phyloP scores from a whole-genome alignment of 2,329 filamentous ascomycete genomes.

The Acrocalymma vagum region DNA sequence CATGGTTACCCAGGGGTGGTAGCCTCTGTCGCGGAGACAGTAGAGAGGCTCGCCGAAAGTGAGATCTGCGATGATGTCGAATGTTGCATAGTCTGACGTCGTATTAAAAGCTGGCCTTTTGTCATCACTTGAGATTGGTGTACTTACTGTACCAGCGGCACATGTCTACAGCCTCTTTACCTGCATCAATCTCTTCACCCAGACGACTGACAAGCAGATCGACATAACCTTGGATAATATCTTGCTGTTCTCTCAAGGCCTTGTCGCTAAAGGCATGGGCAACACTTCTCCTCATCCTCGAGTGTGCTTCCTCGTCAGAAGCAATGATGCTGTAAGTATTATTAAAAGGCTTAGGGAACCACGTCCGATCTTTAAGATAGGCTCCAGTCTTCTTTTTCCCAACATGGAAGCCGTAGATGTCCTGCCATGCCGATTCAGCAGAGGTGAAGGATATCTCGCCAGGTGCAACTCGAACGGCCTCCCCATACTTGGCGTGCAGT shows the following conservation, averaged over 20 bases:
- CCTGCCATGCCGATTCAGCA: slow-evolving; percentile 53
- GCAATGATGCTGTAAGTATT: slow-evolving; percentile 36
- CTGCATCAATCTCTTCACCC: slow-evolving; percentile 22
- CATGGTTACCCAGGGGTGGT: slow-evolving; percentile 40
- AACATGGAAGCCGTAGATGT: slow-evolving; percentile 52
- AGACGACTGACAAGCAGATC: slow-evolving; percentile 50
- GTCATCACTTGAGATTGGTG: too few relatives aligned
- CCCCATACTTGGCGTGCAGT: slow-evolving; percentile 52
- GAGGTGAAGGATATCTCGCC: slow-evolving; percentile 54
- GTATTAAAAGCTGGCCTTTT: too few relatives aligned
- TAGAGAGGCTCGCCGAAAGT: slow-evolving; percentile 41
- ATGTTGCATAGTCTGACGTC: slow-evolving; percentile 26
- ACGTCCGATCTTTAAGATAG: slow-evolving; percentile 47
- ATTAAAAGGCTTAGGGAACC: slow-evolving; percentile 43
- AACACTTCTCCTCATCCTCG: slow-evolving; percentile 47
- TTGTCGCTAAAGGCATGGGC: slow-evolving; percentile 54
- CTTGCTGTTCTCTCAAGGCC: slow-evolving; percentile 51
- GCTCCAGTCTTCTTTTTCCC: slow-evolving; percentile 46
- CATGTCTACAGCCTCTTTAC: slow-evolving; percentile 25
- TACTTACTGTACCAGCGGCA: slow-evolving; percentile 33
- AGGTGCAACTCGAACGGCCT: slow-evolving; percentile 52
- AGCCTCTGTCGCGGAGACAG: slow-evolving; percentile 35
- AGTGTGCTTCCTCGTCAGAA: slow-evolving; percentile 39
- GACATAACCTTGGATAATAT: slow-evolving; percentile 48
- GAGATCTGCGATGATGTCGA: slow-evolving; percentile 42